phyloP scores from a whole-genome alignment of 441 rosid genomes.

The Macaranga tanarius region DNA sequence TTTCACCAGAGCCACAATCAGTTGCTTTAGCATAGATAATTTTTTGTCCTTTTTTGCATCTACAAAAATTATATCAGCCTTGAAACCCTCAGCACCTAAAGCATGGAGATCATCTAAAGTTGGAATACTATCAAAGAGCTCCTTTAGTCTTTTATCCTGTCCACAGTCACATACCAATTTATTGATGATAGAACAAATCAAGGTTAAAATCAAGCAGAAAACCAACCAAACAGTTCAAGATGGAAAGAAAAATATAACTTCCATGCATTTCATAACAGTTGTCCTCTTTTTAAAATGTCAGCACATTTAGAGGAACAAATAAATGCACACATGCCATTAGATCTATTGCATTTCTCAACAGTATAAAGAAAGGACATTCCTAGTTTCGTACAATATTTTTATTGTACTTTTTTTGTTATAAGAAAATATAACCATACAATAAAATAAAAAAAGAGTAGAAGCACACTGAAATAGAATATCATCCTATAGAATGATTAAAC shows the following conservation, averaged over 20 bases:
- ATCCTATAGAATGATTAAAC: background rate
- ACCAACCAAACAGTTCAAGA: background rate
- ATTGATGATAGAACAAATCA: slow-evolving; percentile 9
- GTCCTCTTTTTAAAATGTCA: background rate
- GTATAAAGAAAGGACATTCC: background rate
- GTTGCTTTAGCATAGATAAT: slow-evolving; percentile 87
- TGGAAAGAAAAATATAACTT: slow-evolving; percentile 1
- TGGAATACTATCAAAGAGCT: slow-evolving; percentile 71
- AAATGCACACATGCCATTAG: background rate
- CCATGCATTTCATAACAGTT: background rate
- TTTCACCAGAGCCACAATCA: slow-evolving; percentile 71
- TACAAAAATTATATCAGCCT: slow-evolving; percentile 85
- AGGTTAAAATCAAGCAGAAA: background rate
- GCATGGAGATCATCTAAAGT: slow-evolving; percentile 84
- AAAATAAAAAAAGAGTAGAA: background rate
- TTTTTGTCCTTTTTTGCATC: slow-evolving; percentile 88
- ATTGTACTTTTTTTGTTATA: background rate
- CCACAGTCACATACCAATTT: slow-evolving; percentile 10
- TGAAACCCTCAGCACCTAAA: slow-evolving; percentile 73
- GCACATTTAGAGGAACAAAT: background rate
- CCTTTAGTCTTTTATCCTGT: slow-evolving; percentile 91
- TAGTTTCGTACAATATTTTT: no score
- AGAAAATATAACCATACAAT: background rate
- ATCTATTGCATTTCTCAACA: slow-evolving; percentile 2
- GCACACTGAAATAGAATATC: background rate